phyloP scores from a whole-genome alignment of 306 rosid species.

The Vigna mungo region DNA sequence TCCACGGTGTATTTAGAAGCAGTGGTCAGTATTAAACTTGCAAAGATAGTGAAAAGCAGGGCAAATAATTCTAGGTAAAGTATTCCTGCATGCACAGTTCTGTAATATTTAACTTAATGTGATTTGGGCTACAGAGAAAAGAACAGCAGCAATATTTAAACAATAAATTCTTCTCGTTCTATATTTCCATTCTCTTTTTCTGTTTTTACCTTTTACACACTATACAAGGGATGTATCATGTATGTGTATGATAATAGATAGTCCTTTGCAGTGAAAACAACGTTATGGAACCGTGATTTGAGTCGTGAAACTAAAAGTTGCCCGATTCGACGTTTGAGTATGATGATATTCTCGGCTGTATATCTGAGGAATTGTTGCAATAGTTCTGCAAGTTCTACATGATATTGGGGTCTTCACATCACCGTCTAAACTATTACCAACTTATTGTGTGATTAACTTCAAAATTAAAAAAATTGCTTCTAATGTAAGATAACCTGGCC shows the following conservation, averaged over 20 bases:
- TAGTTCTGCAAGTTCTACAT: no score
- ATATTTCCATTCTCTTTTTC: neutral
- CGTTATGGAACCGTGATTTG: no score
- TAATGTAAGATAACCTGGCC: no score
- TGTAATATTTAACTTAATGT: slow-evolving; percentile 14
- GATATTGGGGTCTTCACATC: no score
- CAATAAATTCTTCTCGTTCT: neutral
- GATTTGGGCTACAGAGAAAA: neutral
- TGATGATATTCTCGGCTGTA: no score
- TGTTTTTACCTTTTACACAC: neutral
- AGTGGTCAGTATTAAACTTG: neutral
- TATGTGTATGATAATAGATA: neutral
- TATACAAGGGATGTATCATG: neutral
- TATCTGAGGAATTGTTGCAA: no score
- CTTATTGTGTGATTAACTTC: no score
- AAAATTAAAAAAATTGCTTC: no score
- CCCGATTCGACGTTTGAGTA: no score
- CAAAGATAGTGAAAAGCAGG: neutral
- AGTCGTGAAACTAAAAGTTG: no score
- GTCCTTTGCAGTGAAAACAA: neutral
- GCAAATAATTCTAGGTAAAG: neutral
- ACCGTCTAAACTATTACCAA: no score
- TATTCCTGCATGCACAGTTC: neutral
- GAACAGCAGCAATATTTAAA: neutral
- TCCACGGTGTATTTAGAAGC: neutral